Base-by-base conservation (phyloP, 305 asterid genomes). In the Striga hermonthica region DNA sequence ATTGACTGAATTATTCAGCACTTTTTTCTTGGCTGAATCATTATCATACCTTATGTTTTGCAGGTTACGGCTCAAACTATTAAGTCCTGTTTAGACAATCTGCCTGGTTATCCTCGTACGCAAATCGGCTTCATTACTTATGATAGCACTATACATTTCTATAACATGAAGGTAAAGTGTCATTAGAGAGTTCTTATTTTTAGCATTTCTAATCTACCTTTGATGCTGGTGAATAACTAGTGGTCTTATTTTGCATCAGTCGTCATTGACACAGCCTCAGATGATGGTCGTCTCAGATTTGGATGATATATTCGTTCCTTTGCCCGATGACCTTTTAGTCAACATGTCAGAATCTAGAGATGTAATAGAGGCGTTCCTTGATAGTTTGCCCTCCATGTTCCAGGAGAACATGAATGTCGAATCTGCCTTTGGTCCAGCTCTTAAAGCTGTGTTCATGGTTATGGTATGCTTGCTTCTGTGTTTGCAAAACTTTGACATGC, bases 351-450 rank as follows among this genome's bases (percentile, higher is more conserved):
- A 94, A 75, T 94, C 99, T 70, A 94, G 95, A 76, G 76, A 67
- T 40, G 97, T 90, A 70, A 95, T 90, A 74, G 96, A 94, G 70
- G 88, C 97, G 62, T 86, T 90, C 77, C 96, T 94, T 49, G 96
- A 90, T 73, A 88, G 95, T 76, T 82, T 94, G 75, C 95, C 99
- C 45, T 65, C 95, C 74, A 88, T 90, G 96, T 94, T 94, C 80
- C 86, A 82, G 79, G 93, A 81, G 12, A 94, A 83, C 74, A 62
- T 81, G 79, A 90, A 86, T 78, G 89, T 94, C 57, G 99, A 94
- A 82, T 90, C 99, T 60, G 99, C 99, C 72, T 94, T 94, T 80
- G 99, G 99, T 70, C 99, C 99, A 40, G 97, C 99, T 79, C 96
- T 94, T 71, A 88, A 81, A 84, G 87, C 95, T n/a, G 92, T 96